A percentile compares a stretch with the other conserved stretches of the same genome.
Conservation (phyloP, 164 flowering plant species). For the Saururus chinensis region DNA sequence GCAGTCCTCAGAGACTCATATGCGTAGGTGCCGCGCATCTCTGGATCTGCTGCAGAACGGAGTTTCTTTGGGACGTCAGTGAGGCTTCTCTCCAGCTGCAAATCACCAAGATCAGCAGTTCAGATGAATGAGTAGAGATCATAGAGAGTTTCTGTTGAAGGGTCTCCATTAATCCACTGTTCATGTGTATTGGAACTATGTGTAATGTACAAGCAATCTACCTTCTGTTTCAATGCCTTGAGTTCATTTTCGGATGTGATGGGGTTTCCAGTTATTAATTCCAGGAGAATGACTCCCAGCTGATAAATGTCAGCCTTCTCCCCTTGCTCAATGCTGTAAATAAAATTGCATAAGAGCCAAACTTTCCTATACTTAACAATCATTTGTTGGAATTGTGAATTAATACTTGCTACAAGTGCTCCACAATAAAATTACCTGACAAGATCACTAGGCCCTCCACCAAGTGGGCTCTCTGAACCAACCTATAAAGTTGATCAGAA, state of each 20-base stretch:
- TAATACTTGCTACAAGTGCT: not conserved
- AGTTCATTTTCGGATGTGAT: conserved; percentile 34
- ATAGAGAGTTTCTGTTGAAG: too few species aligned
- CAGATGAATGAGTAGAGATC: too few species aligned
- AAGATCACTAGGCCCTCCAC: conserved; percentile 13
- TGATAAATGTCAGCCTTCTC: conserved; percentile 68
- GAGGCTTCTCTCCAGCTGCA: conserved; percentile 48
- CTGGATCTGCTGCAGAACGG: conserved; percentile 33
- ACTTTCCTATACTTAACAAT: not conserved
- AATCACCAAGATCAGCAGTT: not conserved
- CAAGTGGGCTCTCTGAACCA: conserved; percentile 34
- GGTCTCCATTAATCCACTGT: too few species aligned
- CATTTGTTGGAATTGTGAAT: not conserved
- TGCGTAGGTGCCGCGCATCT: conserved; percentile 51
- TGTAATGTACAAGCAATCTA: conserved; percentile 8
- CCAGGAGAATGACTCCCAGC: conserved; percentile 52
- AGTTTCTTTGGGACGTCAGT: conserved; percentile 36
- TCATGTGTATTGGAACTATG: not conserved
- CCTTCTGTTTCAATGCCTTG: conserved; percentile 45
- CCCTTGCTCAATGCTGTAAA: conserved; percentile 27
- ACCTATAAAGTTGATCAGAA: conserved; percentile 21
- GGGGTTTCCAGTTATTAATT: conserved; percentile 53
- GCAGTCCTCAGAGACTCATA: conserved; percentile 62
- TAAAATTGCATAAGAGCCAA: not conserved
- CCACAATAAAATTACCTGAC: conserved; percentile 16